phyloP scores from a whole-genome alignment of 2,329 filamentous ascomycete species.

The Trichoderma sp. region DNA sequence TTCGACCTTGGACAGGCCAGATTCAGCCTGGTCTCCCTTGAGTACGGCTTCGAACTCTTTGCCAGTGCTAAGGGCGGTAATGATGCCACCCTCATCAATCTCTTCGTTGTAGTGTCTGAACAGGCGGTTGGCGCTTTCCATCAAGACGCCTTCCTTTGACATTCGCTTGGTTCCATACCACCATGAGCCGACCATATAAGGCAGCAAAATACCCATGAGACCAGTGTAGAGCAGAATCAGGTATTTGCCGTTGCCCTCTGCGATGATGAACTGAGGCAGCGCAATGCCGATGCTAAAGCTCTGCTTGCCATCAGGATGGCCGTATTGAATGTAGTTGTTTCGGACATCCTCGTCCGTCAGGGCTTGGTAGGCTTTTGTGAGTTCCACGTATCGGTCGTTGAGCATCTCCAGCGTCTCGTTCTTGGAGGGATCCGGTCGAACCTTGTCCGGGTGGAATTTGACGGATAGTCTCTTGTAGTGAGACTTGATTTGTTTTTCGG shows the following conservation, averaged over 20 bases:
- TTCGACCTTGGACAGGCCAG: constrained; percentile 80
- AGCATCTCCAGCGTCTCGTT: constrained; percentile 86
- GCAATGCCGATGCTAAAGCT: constrained; percentile 98
- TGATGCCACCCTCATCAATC: constrained; percentile 76
- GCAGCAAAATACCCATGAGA: constrained; percentile 84
- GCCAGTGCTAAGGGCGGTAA: constrained; percentile 79
- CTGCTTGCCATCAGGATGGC: constrained; percentile 97
- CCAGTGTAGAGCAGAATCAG: constrained; percentile 86
- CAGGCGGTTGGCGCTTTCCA: constrained; percentile 91
- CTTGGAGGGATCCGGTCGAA: constrained; percentile 76
- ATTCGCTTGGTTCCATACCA: constrained; percentile 96
- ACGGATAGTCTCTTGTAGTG: constrained; percentile 86
- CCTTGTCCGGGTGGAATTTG: constrained; percentile 91
- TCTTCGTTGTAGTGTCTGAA: constrained; percentile 91
- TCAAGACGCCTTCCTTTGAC: constrained; percentile 90
- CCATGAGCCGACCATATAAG: constrained; percentile 94
- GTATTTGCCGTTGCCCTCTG: constrained; percentile 93
- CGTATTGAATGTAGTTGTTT: constrained; percentile 95
- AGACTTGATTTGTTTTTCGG: constrained; percentile 88
- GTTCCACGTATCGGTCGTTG: constrained; percentile 87
- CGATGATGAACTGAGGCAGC: constrained; percentile 87
- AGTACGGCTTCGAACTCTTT: constrained; percentile 80
- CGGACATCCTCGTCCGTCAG: constrained; percentile 96
- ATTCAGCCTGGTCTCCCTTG: constrained; percentile 75
- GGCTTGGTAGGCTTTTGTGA: constrained; percentile 97